Evolutionary conservation across 1,139 yeast species (phyloP), one percentile per base, ranked within the genome.

Genomic region (Kodamaea sp.): DNA sequence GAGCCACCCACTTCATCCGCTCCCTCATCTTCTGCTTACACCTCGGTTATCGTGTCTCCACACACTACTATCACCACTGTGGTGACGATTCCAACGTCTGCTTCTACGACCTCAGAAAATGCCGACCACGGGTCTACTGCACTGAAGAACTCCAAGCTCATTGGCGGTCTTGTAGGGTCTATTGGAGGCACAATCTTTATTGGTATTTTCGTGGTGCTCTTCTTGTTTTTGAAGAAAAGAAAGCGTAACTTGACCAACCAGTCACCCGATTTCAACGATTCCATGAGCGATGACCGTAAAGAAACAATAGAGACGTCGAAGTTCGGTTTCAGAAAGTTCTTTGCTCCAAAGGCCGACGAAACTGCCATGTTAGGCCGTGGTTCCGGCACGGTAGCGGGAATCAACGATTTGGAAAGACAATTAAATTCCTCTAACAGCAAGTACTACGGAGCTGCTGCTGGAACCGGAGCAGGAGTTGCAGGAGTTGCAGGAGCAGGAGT

Each of bases 121-220:
- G 43, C 50, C n/a, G 32, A 37, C 35, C 41, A 48, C 16, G 41
- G 53, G 12, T 26, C 28, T 16, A 40, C 57, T 2, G 46, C 58
- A 1, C 47, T 51, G 28, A 52, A 50, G 19, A 69, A 65, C 44
- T 57, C 68, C 24, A 68, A 63, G 45, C 54, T 70, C 36, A 69
- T 70, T 29, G 76, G 76, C 6, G 76, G 76, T 0, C 50, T 70
- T 15, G 76, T 70, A 7, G 76, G 76, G 2, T 69, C 74, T 4
- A 66, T 70, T 24, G 76, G 76, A 10, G 76, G 76, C 3, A 58
- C 70, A 13, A 63, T 70, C 25, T 59, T 67, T 7, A 63, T 70
- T 34, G 73, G 71, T 1, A 57, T 56, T 4, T 44, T 67, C 11
- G 72, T 66, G 16, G 58, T 66, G 11, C 43, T 68, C 13, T 65